Conservation (phyloP, 2,329 filamentous ascomycete genomes). For the Nigrospora osmanthi region DNA sequence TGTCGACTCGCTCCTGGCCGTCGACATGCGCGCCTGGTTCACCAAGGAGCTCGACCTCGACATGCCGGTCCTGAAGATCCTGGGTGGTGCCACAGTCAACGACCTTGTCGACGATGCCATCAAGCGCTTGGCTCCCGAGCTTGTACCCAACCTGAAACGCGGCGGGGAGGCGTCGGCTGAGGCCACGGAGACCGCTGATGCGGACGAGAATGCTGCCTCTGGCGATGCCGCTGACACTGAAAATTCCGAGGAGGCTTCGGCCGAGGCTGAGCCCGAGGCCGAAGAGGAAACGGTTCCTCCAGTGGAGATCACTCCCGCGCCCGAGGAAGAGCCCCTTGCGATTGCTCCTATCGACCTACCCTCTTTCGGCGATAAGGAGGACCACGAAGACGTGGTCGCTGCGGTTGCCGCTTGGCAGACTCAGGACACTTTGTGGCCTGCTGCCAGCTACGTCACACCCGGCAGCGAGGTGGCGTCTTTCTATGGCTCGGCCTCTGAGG, state of each 20-base stretch:
- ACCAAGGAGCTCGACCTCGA: constrained; percentile 33
- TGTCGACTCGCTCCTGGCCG: constrained; percentile 22
- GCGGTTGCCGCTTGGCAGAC: too few species aligned
- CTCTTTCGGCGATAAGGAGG: background rate
- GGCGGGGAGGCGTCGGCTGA: background rate
- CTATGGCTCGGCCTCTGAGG: background rate
- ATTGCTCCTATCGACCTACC: too few species aligned
- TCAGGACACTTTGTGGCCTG: too few species aligned
- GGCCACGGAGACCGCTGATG: too few species aligned
- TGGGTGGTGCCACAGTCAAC: constrained; percentile 8
- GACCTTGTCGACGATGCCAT: background rate
- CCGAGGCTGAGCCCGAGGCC: background rate
- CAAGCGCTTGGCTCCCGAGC: background rate
- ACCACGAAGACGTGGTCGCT: too few species aligned
- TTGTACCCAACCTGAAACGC: background rate
- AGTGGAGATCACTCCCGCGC: background rate
- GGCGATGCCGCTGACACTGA: background rate
- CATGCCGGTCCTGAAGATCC: constrained; percentile 34
- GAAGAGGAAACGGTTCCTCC: background rate
- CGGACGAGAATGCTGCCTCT: too few species aligned
- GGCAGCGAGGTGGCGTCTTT: background rate
- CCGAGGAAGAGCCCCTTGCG: too few species aligned
- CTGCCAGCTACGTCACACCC: background rate
- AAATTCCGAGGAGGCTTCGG: background rate
- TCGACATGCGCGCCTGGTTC: constrained; percentile 38